A percentile compares a stretch with the other conserved stretches of the same genome.
These are phyloP conservation scores for Citrus unshiu DNA, from an alignment of 345 rosid genomes.

Conservation along the genomic window DNA sequence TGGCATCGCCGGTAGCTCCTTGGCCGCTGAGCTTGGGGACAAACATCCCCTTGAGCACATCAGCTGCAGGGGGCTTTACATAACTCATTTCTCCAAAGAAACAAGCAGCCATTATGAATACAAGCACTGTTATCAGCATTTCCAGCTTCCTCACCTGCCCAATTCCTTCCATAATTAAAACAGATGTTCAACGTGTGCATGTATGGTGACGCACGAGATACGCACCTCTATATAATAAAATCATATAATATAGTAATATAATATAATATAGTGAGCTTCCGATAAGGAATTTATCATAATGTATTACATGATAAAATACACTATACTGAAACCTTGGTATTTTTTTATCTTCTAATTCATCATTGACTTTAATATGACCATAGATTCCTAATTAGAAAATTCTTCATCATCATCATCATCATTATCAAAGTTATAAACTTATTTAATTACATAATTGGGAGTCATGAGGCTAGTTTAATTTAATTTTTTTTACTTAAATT, in stretches of 20 bases:
- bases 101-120: constrained; percentile 46
- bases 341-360: too few relatives aligned
- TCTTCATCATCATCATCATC: too few relatives aligned
- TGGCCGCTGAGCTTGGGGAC: constrained; percentile 37
- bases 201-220: too few relatives aligned
- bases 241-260: too few relatives aligned
- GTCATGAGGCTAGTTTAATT: too few relatives aligned
- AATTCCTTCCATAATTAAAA: neutral
- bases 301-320: neutral
- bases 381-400: too few relatives aligned
- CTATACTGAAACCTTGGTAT: accelerated
- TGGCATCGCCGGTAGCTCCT: constrained; percentile 39
- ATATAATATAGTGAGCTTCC: too few relatives aligned
- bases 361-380: accelerated
- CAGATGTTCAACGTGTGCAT: neutral
- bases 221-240: too few relatives aligned
- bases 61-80: constrained; percentile 44
- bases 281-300: accelerated
- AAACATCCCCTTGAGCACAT: constrained; percentile 47
- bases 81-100: constrained; percentile 34
- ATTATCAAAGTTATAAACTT: too few relatives aligned
- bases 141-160: constrained; percentile 48
- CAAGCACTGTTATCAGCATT: constrained; percentile 32
- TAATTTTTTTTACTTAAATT: too few relatives aligned
- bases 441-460: too few relatives aligned